Conservation (phyloP, 345 rosid species). For the Aquilaria malaccensis region DNA sequence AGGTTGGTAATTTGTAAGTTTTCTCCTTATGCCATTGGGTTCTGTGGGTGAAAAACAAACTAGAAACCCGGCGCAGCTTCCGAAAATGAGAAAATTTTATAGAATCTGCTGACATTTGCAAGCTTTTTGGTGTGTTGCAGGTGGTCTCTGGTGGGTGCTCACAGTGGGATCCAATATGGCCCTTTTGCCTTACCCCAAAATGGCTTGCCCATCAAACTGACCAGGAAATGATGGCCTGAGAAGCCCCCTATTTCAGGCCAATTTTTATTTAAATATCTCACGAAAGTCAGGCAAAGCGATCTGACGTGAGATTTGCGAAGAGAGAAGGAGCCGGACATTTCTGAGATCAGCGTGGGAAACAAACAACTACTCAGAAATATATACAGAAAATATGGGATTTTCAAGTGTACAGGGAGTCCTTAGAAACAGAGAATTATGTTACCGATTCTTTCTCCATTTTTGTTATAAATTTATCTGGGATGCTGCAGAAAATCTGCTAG, state of each 20-base stretch:
- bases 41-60: background rate
- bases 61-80: background rate
- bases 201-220: slow-evolving; percentile 71
- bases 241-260: background rate
- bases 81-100: slow-evolving; percentile 11
- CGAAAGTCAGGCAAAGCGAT: background rate
- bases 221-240: slow-evolving; percentile 24
- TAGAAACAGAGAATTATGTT: background rate
- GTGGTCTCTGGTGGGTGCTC: slow-evolving; percentile 45
- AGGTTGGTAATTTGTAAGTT: slow-evolving; percentile 37
- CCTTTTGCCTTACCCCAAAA: slow-evolving; percentile 83
- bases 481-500: background rate
- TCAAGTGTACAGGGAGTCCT: slow-evolving; percentile 22
- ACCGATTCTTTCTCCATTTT: no score
- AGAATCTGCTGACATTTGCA: slow-evolving; percentile 22
- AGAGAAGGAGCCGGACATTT: background rate
- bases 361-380: background rate
- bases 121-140: slow-evolving; percentile 31
- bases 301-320: background rate
- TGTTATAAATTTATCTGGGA: no score
- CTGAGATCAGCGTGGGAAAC: background rate
- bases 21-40: background rate
- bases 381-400: background rate
- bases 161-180: slow-evolving; percentile 68
- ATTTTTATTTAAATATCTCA: background rate